phyloP scores from a whole-genome alignment of 2,329 filamentous ascomycete genomes.

The Pleomassaria siparia region DNA sequence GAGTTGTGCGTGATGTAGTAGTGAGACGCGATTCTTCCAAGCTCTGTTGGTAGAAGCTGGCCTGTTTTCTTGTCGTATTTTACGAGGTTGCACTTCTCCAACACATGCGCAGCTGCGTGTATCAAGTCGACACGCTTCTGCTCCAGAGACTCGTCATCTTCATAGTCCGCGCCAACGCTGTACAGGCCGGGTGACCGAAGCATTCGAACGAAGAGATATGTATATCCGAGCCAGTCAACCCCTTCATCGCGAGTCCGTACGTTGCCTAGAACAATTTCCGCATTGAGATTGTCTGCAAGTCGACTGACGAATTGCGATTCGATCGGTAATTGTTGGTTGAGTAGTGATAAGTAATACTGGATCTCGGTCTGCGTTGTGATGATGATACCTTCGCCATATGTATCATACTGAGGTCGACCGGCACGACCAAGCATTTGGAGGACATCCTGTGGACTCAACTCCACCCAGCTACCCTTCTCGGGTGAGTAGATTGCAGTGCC shows the following conservation, averaged over 20 bases:
- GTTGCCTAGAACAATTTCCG: constrained; percentile 92
- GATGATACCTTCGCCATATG: constrained; percentile 97
- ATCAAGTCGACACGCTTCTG: constrained; percentile 98
- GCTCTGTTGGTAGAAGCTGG: constrained; percentile 84
- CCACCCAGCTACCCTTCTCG: constrained; percentile 98
- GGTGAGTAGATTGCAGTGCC: constrained; percentile 97
- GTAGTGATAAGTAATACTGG: constrained; percentile 92
- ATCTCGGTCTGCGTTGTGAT: constrained; percentile 95
- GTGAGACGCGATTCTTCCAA: constrained; percentile 93
- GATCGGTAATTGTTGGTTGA: constrained; percentile 97
- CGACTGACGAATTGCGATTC: constrained; percentile 95
- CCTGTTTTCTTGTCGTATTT: constrained; percentile 96
- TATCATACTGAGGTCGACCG: constrained; percentile 94
- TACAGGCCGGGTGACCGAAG: constrained; percentile 92
- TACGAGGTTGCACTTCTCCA: constrained; percentile 84
- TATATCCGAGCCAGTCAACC: constrained; percentile 99
- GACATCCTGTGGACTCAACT: constrained; percentile 94
- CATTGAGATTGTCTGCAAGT: constrained; percentile 93
- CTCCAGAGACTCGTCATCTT: constrained; percentile 85
- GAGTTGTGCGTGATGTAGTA: constrained; percentile 98
- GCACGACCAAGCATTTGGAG: constrained; percentile 98
- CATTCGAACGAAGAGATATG: constrained; percentile 97
- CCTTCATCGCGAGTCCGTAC: constrained; percentile 89
- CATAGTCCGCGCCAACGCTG: constrained; percentile 93
- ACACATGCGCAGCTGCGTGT: constrained; percentile 84